A percentile compares a stretch with the other conserved stretches of the same genome.
Evolutionary conservation across 2,329 filamentous ascomycete genomes (phyloP).

Genomic region (Zarea fungicola): DNA sequence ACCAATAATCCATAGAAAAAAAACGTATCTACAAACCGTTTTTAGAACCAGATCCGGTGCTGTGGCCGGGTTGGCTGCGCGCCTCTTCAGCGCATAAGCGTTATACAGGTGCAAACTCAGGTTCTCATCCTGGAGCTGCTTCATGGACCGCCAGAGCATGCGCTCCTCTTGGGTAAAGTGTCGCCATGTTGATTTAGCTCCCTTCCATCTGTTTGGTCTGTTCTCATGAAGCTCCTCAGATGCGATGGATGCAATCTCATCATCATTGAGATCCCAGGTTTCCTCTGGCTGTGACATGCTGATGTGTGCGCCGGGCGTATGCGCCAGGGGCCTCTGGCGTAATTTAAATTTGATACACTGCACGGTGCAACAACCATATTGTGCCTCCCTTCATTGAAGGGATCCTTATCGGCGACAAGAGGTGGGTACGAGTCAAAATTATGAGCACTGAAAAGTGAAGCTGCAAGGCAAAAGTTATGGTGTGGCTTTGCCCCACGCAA

Average conservation of each 20-base stretch:
- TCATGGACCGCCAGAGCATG: conserved; percentile 56
- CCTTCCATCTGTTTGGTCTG: conserved; percentile 70
- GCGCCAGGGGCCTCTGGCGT: background rate
- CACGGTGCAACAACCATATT: background rate
- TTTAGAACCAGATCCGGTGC: conserved; percentile 24
- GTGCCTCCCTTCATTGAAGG: background rate
- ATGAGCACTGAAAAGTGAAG: conserved; percentile 1
- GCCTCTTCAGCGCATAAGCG: conserved; percentile 59
- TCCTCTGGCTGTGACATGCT: conserved; percentile 18
- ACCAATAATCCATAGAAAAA: background rate
- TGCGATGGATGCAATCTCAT: conserved; percentile 41
- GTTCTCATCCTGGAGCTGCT: conserved; percentile 59
- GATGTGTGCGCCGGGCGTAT: background rate
- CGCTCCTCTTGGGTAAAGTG: conserved; percentile 57
- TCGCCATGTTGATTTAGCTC: conserved; percentile 62
- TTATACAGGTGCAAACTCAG: conserved; percentile 76
- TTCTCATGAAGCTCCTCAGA: conserved; percentile 42
- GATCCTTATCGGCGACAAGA: background rate
- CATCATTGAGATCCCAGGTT: conserved; percentile 40
- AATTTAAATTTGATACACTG: background rate
- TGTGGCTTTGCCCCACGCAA: background rate
- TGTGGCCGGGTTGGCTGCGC: conserved; percentile 21
- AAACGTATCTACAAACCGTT: conserved; percentile 20
- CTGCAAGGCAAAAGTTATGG: background rate
- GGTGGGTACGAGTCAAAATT: background rate